Evolutionary conservation across 768 basidiomycete species (phyloP), one percentile per base, ranked within the genome.

Genomic region (Cystobasidiopsis lactophilus): DNA sequence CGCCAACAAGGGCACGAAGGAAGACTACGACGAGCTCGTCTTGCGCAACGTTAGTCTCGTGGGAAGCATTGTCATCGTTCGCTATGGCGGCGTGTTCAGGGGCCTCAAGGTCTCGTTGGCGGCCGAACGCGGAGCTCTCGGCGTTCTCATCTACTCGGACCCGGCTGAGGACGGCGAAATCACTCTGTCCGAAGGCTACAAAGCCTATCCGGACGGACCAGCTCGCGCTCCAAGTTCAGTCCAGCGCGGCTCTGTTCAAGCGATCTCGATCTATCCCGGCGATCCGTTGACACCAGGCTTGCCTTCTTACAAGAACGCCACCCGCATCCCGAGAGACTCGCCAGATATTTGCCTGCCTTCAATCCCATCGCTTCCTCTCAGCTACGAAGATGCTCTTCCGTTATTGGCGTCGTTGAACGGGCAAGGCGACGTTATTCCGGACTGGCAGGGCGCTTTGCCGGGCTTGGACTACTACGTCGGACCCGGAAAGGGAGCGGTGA

Each of bases 21-120:
- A 75, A 11, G 83, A 84, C 58, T 82, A 76, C 52, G 78, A 77
- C 51, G 69, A 74, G 26, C 75, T 91, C 13, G 70, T 74, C 26
- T 69, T 67, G 31, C 69, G 73, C 55, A 75, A 75, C 11, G 2
- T 47, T 26, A 29, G 7, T 18, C 50, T 21, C 45, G 24, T 33
- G 43, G 30, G 40, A 3, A 9, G 11, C 40, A n/a, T 40, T 13
- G n/a, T 26, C 2, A 31, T 40, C 24, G 7, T 24, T 21, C 16
- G 30, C 27, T 91, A 88, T 64, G 71, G 69, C 16, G 69, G 65
- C 13, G 72, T 74, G 52, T 83, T 82, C 70, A 78, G 89, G 58
- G 89, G 89, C 11, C 71, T 96, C 19, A 93, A 85, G 79, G 72
- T 88, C 51, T 76, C 84, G 70, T 75, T 77, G 2, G 85, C 88